These are phyloP conservation scores for Circinella umbellata DNA, from an alignment of 371 early-diverging fungal genomes.

Conservation along the genomic window DNA sequence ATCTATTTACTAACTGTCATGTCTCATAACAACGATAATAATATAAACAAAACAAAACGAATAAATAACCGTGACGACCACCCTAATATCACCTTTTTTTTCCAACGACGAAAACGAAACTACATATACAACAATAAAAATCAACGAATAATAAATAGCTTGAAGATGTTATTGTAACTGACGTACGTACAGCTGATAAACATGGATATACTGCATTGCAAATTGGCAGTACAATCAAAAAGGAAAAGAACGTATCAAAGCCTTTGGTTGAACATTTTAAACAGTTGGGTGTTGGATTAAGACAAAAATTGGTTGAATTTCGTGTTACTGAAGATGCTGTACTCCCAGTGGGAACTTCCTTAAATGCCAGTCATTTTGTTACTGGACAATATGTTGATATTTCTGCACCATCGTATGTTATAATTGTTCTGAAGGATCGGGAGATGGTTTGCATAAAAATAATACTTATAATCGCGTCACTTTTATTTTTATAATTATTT, in stretches of 20 bases:
- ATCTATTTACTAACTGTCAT: too few species aligned
- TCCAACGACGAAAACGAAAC: too few species aligned
- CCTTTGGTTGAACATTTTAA: conserved; percentile 81
- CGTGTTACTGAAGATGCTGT: conserved; percentile 85
- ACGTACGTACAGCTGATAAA: conserved; percentile 65
- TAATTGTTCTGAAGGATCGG: background rate
- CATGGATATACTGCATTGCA: conserved; percentile 75
- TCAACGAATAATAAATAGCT: conserved; percentile 42
- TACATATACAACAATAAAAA: too few species aligned
- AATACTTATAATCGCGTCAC: background rate
- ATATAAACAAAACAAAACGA: too few species aligned
- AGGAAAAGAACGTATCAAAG: conserved; percentile 64
- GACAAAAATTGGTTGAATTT: conserved; percentile 83
- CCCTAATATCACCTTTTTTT: too few species aligned
- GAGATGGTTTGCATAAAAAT: conserved; percentile 5
- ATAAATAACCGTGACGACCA: too few species aligned
- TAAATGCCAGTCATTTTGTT: conserved; percentile 90
- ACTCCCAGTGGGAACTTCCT: conserved; percentile 78
- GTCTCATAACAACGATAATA: too few species aligned
- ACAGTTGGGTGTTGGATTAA: conserved; percentile 73
- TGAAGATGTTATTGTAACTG: conserved; percentile 76
- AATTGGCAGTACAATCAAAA: conserved; percentile 78
- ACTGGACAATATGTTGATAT: conserved; percentile 95
- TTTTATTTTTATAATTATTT: background rate
- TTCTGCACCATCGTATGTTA: conserved; percentile 76